Percentiles rank a stretch among this genome's conserved stretches.
Evolutionary conservation across 495 filamentous ascomycete genomes (phyloP).

Genomic region (Collariella sp.): DNA sequence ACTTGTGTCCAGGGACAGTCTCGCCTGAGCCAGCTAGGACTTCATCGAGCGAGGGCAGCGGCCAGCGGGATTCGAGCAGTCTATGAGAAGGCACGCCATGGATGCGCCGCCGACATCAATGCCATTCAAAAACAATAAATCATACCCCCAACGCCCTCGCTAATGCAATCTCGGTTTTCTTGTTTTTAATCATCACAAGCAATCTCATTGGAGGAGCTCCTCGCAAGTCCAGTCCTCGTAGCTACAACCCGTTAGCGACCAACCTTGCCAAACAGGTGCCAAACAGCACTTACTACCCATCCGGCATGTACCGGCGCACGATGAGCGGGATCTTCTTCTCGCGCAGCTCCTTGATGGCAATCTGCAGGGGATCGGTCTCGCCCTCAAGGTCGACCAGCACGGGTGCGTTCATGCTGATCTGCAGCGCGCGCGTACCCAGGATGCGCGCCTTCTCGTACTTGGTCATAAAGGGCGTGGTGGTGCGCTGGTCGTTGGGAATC

Average conservation of each 20-base stretch:
- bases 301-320: conserved; percentile 87
- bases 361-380: conserved; percentile 94
- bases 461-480: conserved; percentile 97
- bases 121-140: conserved; percentile 2
- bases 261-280: conserved; percentile 3
- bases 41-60: neutral
- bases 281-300: conserved; percentile 71
- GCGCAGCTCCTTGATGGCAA: conserved; percentile 90
- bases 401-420: conserved; percentile 98
- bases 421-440: conserved; percentile 82
- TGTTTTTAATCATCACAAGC: neutral
- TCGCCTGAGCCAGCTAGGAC: too few species aligned
- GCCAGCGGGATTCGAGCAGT: neutral
- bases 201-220: conserved; percentile 59
- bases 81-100: neutral
- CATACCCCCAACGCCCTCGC: conserved; percentile 25
- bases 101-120: neutral
- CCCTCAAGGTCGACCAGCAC: conserved; percentile 95
- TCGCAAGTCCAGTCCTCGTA: conserved; percentile 99
- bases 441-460: conserved; percentile 96
- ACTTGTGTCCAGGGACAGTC: too few species aligned
- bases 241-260: conserved; percentile 40
- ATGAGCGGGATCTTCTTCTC: conserved; percentile 99
- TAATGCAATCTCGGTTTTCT: conserved; percentile 25
- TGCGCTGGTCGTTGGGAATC: conserved; percentile 78